Base-by-base conservation (phyloP, 208 protist genomes). In the Balamuthia mandrillaris region DNA sequence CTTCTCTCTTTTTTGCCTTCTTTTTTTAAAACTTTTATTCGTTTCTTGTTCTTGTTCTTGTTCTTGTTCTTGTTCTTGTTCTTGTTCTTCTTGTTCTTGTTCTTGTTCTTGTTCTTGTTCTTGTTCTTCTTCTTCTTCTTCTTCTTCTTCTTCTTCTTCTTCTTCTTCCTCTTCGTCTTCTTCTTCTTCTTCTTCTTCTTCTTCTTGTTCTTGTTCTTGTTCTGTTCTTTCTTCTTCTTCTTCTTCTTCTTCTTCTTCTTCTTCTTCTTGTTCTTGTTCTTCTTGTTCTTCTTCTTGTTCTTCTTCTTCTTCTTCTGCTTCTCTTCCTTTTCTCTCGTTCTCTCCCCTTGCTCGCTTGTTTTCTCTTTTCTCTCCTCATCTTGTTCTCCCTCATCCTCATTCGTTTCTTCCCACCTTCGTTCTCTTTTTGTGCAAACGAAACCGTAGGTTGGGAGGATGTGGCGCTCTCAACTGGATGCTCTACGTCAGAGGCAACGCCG, bases 401-500 rank as follows among this genome's bases (percentile, higher is more conserved):
- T 18, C 18, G n/a, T 27, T 56, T 18, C 21, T 18, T n/a, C 49
- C 18, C n/a, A 56, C 21, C 18, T 18, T 56, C 18, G n/a, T 56
- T 18, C 49, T 56, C 21, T 18, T n/a, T n/a, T 56, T n/a, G 49
- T 56, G 49, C 21, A 56, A 56, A n/a, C 18, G n/a, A n/a, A n/a
- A n/a, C n/a, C n/a, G n/a, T n/a, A 84, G 58, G 3, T 52, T 84
- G 78, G 78, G 78, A 24, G 78, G 78, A 0, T 74, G 58, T 42
- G 58, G 58, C 78, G 35, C 78, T 27, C 58, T 84, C 39, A 84
- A 84, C 78, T 84, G 35, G n/a, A 84, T 84, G 78, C 78, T 84
- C 21, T 84, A 84, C 60, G 61, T 72, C 1, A 31, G 78, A 10
- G 78, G 78, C 54, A 72, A 84, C 51, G 31, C 54, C 45, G 47